A percentile compares a stretch with the other conserved stretches of the same genome.
Evolutionary conservation across 164 flowering plant species (phyloP).

Genomic region (Protea cynaroides): DNA sequence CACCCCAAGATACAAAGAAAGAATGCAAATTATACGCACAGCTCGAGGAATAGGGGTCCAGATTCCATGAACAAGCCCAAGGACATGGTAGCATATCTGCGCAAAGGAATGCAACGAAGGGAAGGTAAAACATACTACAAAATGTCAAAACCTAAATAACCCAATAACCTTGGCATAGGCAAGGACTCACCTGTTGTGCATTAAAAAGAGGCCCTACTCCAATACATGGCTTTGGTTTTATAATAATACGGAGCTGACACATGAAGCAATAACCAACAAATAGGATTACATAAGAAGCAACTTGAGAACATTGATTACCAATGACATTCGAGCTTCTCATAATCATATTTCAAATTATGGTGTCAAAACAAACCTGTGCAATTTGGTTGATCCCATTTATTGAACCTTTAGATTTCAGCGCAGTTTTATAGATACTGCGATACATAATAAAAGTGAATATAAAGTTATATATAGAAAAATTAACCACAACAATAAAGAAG

Average conservation of each 20-base stretch:
- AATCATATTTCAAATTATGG: conserved; percentile 2
- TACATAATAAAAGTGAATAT: not conserved
- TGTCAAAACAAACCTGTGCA: conserved; percentile 71
- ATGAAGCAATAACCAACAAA: conserved; percentile 7
- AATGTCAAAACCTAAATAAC: not conserved
- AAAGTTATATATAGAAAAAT: not conserved
- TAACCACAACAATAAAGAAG: not conserved
- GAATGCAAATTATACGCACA: conserved; percentile 38
- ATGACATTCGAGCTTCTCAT: not conserved
- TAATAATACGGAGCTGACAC: conserved; percentile 73
- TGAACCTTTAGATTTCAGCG: conserved; percentile 67
- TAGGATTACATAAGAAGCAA: conserved; percentile 2
- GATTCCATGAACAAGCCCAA: conserved; percentile 96
- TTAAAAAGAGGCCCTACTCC: conserved; percentile 83
- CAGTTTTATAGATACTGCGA: conserved; percentile 76
- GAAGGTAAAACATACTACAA: not conserved
- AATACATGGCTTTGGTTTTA: conserved; percentile 73
- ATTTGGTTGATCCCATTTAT: conserved; percentile 88
- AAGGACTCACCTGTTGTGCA: conserved; percentile 69
- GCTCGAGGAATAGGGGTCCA: conserved; percentile 95
- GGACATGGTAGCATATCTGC: conserved; percentile 97
- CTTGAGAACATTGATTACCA: not conserved
- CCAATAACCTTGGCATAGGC: not conserved
- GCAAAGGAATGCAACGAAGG: conserved; percentile 12
- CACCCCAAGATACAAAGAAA: not conserved